phyloP scores from a whole-genome alignment of 768 basidiomycete genomes.

The Mycena kentingensis region DNA sequence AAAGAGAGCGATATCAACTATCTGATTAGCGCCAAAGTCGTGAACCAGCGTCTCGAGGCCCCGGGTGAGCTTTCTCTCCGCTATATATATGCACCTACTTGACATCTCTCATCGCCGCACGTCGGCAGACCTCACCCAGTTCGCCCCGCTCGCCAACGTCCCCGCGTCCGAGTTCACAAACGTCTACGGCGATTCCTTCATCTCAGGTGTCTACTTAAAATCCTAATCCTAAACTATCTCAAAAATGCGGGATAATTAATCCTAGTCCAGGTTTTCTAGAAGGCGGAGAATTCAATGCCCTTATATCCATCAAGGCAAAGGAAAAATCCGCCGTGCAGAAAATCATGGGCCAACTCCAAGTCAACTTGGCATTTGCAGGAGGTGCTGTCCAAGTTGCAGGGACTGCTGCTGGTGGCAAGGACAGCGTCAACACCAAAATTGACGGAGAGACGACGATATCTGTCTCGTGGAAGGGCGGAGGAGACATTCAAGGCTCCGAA shows the following conservation, averaged over 20 bases:
- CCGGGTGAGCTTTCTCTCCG: no score
- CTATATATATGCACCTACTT: no score
- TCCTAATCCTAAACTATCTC: no score
- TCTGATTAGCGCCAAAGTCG: constrained; percentile 3
- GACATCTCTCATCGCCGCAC: no score
- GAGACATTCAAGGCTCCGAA: constrained; percentile 2
- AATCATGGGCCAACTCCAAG: not conserved
- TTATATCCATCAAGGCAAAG: constrained; percentile 10
- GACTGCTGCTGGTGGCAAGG: not conserved
- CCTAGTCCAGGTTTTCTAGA: no score
- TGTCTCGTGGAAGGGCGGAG: constrained; percentile 5
- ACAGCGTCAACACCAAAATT: not conserved
- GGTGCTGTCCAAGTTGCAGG: not conserved
- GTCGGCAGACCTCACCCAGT: constrained; percentile 4
- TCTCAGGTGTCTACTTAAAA: no score
- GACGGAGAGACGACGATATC: constrained; percentile 9
- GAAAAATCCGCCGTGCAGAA: not conserved
- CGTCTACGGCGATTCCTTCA: constrained; percentile 11
- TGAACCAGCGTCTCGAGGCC: constrained; percentile 2
- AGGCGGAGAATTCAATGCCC: constrained; percentile 11
- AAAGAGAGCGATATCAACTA: constrained; percentile 11
- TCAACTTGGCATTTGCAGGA: not conserved
- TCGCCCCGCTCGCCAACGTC: not conserved
- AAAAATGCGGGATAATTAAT: no score
- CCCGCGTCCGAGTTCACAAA: not conserved